Evolutionary conservation across 306 rosid species (phyloP).

Genomic region (Cicer arietinum): DNA sequence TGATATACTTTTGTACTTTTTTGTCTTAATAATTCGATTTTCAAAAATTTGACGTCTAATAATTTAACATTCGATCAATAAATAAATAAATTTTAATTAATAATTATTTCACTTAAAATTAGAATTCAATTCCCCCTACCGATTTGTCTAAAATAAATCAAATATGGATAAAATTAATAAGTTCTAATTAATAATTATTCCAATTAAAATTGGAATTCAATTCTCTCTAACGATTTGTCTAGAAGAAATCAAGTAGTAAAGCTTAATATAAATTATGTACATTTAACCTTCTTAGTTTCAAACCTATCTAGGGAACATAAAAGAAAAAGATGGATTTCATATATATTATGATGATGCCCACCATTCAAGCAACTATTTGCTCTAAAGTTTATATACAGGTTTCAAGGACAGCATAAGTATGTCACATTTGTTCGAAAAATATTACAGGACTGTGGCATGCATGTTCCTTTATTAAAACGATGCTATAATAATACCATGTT

Average conservation of each 20-base stretch:
- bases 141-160: too few relatives aligned
- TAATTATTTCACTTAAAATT: too few relatives aligned
- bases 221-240: too few relatives aligned
- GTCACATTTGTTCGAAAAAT: not conserved
- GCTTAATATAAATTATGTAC: not conserved
- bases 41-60: too few relatives aligned
- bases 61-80: too few relatives aligned
- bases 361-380: slow-evolving; percentile 48
- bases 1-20: too few relatives aligned
- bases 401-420: slow-evolving; percentile 23
- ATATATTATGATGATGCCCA: slow-evolving; percentile 6
- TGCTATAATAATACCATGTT: not conserved
- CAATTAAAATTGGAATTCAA: too few relatives aligned
- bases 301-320: not conserved
- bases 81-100: too few relatives aligned
- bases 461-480: slow-evolving; percentile 14
- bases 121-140: too few relatives aligned
- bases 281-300: not conserved
- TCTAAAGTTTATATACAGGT: slow-evolving; percentile 27
- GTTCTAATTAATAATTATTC: too few relatives aligned
- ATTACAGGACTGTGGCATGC: not conserved
- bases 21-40: too few relatives aligned
- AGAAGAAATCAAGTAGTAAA: not conserved
- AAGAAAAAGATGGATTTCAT: not conserved
- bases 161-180: too few relatives aligned